Percentiles rank a stretch among this genome's conserved stretches.
Conservation (phyloP, 768 basidiomycete genomes). For the Termitomyces sp. region DNA sequence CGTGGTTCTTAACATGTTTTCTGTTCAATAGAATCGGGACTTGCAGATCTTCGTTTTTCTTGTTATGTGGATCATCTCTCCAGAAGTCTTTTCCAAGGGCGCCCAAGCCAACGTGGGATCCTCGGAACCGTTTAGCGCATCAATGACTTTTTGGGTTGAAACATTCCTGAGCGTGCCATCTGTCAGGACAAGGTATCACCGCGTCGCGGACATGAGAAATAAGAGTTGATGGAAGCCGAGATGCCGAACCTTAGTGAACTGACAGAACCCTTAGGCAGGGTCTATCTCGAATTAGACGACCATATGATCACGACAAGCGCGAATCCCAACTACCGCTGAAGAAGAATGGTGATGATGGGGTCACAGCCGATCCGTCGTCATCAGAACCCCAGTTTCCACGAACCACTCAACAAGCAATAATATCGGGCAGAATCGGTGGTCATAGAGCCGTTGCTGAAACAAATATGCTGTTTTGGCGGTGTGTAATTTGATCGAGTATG, state of each 20-base stretch:
- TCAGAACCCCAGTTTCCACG: conserved; percentile 22
- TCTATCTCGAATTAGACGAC: conserved; percentile 1
- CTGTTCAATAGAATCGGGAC: conserved; percentile 1
- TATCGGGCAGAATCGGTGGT: conserved; percentile 19
- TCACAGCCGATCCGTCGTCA: conserved; percentile 16
- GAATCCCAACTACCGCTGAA: conserved; percentile 14
- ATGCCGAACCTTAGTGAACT: conserved; percentile 9
- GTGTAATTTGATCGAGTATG: conserved; percentile 16
- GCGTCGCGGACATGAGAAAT: conserved; percentile 11
- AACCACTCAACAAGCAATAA: conserved; percentile 14
- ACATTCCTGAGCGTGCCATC: conserved; percentile 6
- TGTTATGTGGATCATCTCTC: conserved; percentile 1
- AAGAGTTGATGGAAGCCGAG: conserved; percentile 8
- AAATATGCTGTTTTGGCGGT: conserved; percentile 15
- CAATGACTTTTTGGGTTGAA: conserved; percentile 6
- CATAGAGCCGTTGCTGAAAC: conserved; percentile 16
- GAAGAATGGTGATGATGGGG: conserved; percentile 13
- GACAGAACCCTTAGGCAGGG: conserved; percentile 14
- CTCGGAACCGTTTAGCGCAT: conserved; percentile 19
- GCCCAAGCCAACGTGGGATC: conserved; percentile 27
- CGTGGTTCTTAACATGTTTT: neutral
- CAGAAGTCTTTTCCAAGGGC: conserved; percentile 15
- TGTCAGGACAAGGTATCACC: conserved; percentile 12
- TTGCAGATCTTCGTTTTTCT: neutral
- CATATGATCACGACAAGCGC: conserved; percentile 14